Evolutionary conservation across 164 flowering plant species (phyloP).

Genomic region (Tetracentron sinense): DNA sequence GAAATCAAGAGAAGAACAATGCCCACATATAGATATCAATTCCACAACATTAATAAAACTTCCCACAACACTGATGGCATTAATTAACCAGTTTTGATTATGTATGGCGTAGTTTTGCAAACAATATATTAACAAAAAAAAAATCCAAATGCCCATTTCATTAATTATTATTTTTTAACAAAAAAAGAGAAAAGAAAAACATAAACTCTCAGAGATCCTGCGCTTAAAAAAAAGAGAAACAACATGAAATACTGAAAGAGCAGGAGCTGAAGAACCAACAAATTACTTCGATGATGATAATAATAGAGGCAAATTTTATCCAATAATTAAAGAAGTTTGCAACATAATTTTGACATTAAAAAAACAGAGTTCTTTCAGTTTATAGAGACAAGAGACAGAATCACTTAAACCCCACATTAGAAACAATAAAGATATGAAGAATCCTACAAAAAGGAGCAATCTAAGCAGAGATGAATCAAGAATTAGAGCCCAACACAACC

Average conservation of each 20-base stretch:
- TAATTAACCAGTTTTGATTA: background rate
- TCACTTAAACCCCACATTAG: slow-evolving; percentile 2
- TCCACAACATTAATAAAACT: no score
- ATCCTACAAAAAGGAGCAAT: background rate
- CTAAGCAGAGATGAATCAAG: background rate
- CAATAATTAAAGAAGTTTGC: background rate
- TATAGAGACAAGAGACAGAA: background rate
- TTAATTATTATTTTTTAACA: no score
- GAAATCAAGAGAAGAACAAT: no score
- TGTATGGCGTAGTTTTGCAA: no score
- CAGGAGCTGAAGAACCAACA: background rate
- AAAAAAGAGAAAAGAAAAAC: no score
- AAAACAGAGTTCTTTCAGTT: background rate
- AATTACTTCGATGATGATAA: background rate
- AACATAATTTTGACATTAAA: background rate
- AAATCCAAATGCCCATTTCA: no score
- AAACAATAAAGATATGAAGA: background rate
- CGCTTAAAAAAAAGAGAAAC: no score
- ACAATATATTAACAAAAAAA: background rate
- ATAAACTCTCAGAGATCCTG: no score
- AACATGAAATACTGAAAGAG: background rate
- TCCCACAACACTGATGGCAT: background rate
- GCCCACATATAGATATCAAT: no score
- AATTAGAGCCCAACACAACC: background rate
- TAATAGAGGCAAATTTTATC: background rate